phyloP scores from a whole-genome alignment of 2,329 filamentous ascomycete species.

The Coniochaeta sp. region DNA sequence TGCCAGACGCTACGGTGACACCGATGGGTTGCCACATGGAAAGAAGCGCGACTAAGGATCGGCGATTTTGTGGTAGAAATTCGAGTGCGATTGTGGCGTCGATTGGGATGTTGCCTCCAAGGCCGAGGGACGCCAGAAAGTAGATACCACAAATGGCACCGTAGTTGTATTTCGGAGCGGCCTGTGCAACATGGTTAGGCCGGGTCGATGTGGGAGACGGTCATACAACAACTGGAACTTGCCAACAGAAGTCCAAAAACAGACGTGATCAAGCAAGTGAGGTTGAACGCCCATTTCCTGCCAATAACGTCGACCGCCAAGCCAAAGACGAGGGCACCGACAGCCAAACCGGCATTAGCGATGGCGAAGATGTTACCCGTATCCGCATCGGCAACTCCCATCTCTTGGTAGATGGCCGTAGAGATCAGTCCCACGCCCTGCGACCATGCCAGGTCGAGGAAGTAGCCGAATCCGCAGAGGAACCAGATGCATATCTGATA shows the following conservation, averaged over 20 bases:
- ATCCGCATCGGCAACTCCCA: background rate
- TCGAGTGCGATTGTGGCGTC: conserved; percentile 36
- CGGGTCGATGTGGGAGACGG: no score
- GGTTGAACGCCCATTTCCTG: conserved; percentile 51
- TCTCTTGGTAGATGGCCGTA: conserved; percentile 9
- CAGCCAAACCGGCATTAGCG: background rate
- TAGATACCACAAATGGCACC: conserved; percentile 46
- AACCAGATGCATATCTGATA: conserved; percentile 1
- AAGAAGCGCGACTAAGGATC: conserved; percentile 31
- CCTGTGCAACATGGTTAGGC: no score
- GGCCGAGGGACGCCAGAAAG: conserved; percentile 33
- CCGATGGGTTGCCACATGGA: conserved; percentile 33
- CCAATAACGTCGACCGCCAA: conserved; percentile 43
- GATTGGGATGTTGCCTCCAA: conserved; percentile 33
- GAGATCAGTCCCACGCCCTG: conserved; percentile 9
- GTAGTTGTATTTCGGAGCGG: conserved; percentile 48
- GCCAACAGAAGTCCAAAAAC: conserved; percentile 43
- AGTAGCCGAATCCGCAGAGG: background rate
- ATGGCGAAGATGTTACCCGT: background rate
- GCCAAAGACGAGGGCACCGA: conserved; percentile 10
- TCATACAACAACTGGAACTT: background rate
- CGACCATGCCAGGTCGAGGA: background rate
- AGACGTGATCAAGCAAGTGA: conserved; percentile 49
- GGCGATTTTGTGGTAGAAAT: conserved; percentile 31
- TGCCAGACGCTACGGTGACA: conserved; percentile 24